These are phyloP conservation scores for Biscutella laevigata DNA, from an alignment of 441 rosid genomes.

Conservation along the genomic window DNA sequence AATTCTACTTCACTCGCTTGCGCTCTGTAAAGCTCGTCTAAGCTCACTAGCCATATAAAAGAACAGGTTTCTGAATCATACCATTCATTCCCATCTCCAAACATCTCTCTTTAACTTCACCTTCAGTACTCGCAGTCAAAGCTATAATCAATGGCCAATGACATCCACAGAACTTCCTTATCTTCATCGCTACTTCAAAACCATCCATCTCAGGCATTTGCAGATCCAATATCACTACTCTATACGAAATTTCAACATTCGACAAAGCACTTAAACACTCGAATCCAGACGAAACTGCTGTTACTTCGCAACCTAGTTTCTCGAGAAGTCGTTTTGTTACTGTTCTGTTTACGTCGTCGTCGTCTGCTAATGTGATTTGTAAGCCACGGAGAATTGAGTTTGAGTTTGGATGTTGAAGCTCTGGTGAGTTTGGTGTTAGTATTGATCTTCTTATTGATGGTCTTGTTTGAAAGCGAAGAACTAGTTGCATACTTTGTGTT, in stretches of 20 bases:
- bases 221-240: constrained; percentile 52
- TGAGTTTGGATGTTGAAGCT: constrained; percentile 34
- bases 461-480: constrained; percentile 44
- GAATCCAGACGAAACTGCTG: constrained; percentile 54
- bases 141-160: constrained; percentile 60
- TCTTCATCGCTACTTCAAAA: constrained; percentile 58
- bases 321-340: constrained; percentile 52
- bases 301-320: constrained; percentile 55
- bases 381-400: constrained; percentile 42
- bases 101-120: constrained; percentile 45
- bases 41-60: constrained; percentile 56
- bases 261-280: constrained; percentile 51
- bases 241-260: constrained; percentile 39
- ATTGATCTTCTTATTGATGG: constrained; percentile 30
- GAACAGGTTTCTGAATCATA: constrained; percentile 56
- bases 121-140: constrained; percentile 59
- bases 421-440: constrained; percentile 24
- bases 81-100: constrained; percentile 55
- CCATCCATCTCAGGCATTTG: constrained; percentile 74
- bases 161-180: constrained; percentile 49
- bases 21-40: constrained; percentile 42
- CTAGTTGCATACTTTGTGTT: constrained; percentile 50
- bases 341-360: constrained; percentile 48
- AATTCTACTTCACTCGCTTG: constrained; percentile 32
- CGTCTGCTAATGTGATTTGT: constrained; percentile 48